Conservation (phyloP, 1,139 yeast species). For the Candida sp. region DNA sequence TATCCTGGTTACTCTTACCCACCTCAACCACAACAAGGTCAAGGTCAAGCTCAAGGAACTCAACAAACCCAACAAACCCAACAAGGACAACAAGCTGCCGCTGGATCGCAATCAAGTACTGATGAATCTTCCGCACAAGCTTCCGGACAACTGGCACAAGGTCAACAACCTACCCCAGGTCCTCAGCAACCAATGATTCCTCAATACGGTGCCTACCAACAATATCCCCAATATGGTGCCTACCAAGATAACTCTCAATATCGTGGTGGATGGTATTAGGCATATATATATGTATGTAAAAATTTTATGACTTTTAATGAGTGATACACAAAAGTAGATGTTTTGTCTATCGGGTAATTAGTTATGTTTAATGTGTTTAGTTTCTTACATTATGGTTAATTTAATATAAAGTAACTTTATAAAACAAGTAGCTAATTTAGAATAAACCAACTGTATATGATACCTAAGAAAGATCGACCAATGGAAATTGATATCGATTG, state of each 20-base stretch:
- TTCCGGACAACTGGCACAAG: slow-evolving; percentile 17
- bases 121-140: slow-evolving; percentile 16
- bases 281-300: neutral
- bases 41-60: slow-evolving; percentile 11
- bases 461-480: too few species aligned
- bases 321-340: neutral
- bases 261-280: slow-evolving; percentile 32
- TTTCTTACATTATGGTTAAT: slow-evolving; percentile 1
- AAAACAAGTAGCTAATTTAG: neutral
- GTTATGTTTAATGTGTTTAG: slow-evolving; percentile 1
- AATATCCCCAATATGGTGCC: slow-evolving; percentile 46
- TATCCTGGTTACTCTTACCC: slow-evolving; percentile 39
- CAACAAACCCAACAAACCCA: slow-evolving; percentile 8
- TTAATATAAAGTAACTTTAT: neutral
- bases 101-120: slow-evolving; percentile 13
- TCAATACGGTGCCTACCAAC: slow-evolving; percentile 46
- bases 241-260: slow-evolving; percentile 44
- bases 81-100: slow-evolving; percentile 6
- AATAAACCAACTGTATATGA: too few species aligned
- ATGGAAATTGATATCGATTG: too few species aligned
- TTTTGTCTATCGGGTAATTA: neutral
- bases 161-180: slow-evolving; percentile 22
- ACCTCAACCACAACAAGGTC: slow-evolving; percentile 22
- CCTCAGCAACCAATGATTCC: slow-evolving; percentile 40
- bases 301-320: slow-evolving; percentile 3